Base-by-base conservation (phyloP, 768 basidiomycete genomes). In the Rhodotorula graminis region DNA sequence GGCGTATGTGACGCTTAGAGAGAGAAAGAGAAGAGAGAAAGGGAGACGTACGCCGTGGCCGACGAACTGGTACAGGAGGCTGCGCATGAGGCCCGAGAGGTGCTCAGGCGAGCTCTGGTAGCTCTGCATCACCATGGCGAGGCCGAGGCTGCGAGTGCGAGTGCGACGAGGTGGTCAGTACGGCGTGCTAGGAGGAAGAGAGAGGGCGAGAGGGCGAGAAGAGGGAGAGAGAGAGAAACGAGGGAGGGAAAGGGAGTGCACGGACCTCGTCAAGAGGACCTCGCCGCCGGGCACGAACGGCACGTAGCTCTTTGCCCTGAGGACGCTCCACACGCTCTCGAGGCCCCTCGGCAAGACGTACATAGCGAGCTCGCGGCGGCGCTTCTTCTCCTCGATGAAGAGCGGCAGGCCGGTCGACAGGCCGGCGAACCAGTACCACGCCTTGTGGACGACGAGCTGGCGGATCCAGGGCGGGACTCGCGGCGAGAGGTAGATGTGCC, bases 81-180 rank as follows among this genome's bases (percentile, higher is more conserved):
- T 84, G 72, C 91, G 84, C 11, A 93, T 90, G 25, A 93, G 83
- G 3, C 91, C 89, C 0, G 89, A 90, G 27, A 94, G 84, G 79
- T 91, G 88, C 58, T 92, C 87, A 0, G 91, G 91, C 74, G 92
- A 88, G 79, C 85, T 84, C 84, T 92, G 90, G 76, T 93, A 93
- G n/a, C 87, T 89, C 72, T 87, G 89, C 91, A 93, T 90, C 52
- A 94, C 90, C 91, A 96, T 91, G 12, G 88, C 89, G 89, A 93
- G 92, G 19, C 89, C 92, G 68, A 89, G 83, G 5, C 88, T 87
- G 88, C 87, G 59, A 1, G 18, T 62, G 37, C 9, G 37, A 9
- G 37, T 37, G 37, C 37, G 37, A 37, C 9, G 37, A 37, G 37
- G 37, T n/a, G n/a, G 9, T 37, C 37, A 37, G 37, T 37, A 9